Conservation (phyloP, 2,329 filamentous ascomycete species). For the Cladosporium sp. region DNA sequence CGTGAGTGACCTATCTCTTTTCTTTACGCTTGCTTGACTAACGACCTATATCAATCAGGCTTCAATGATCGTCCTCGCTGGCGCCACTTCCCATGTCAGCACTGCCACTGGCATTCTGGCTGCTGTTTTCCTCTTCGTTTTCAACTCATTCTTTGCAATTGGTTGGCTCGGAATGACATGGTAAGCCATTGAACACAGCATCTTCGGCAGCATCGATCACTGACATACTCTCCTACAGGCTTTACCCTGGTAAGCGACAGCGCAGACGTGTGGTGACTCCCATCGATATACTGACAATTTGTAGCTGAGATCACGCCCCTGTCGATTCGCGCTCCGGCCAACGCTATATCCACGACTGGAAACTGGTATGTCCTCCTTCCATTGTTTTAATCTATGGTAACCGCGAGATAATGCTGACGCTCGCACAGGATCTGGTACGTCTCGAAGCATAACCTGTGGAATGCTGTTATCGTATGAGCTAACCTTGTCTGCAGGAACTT, state of each 20-base stretch:
- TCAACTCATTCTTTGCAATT: constrained; percentile 33
- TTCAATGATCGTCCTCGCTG: constrained; percentile 28
- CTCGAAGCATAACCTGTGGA: neutral
- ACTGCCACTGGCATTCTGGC: constrained; percentile 29
- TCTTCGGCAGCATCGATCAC: too few relatives aligned
- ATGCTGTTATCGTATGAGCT: neutral
- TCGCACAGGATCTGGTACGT: constrained; percentile 40
- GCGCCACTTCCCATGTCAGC: constrained; percentile 19
- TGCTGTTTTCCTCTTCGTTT: constrained; percentile 33
- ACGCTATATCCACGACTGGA: constrained; percentile 40
- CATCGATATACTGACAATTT: constrained; percentile 11
- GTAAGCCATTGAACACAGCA: neutral
- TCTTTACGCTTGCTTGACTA: neutral
- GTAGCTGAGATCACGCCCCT: constrained; percentile 31
- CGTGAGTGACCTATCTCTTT: neutral
- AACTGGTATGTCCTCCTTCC: constrained; percentile 38
- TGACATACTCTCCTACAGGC: neutral
- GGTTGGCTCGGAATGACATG: constrained; percentile 23
- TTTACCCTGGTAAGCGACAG: neutral
- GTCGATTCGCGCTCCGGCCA: constrained; percentile 29
- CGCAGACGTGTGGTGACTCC: neutral
- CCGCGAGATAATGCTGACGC: neutral
- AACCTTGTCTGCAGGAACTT: constrained; percentile 34
- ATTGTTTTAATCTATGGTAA: neutral
- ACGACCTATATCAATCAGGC: constrained; percentile 25